phyloP scores from a whole-genome alignment of 352 stramenopile genomes.

The Globisporangium mamillatum region DNA sequence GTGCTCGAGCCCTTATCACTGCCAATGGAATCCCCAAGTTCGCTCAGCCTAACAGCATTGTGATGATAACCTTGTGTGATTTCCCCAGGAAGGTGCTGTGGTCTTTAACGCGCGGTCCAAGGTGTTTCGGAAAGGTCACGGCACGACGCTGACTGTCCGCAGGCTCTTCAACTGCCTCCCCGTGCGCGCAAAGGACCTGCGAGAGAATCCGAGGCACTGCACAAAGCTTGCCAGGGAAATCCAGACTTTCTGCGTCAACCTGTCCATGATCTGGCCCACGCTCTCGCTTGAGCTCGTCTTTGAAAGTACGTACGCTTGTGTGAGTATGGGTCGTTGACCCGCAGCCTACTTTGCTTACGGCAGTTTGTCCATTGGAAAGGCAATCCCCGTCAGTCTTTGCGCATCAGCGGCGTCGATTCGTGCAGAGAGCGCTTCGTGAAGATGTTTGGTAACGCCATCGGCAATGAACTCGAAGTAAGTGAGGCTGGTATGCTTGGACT shows the following conservation, averaged over 20 bases:
- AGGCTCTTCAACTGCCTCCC: conserved; percentile 66
- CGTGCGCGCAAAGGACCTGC: conserved; percentile 45
- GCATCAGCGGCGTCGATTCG: conserved; percentile 11
- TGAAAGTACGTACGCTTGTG: conserved; percentile 24
- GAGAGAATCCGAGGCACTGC: conserved; percentile 31
- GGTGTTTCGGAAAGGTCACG: conserved; percentile 30
- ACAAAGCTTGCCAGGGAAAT: conserved; percentile 37
- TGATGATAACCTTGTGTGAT: background rate
- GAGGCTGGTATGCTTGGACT: background rate
- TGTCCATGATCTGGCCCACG: conserved; percentile 75
- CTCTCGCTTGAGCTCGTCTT: conserved; percentile 57
- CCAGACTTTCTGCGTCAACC: conserved; percentile 42
- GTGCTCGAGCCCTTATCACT: background rate
- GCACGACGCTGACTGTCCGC: conserved; percentile 46
- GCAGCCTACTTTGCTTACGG: background rate
- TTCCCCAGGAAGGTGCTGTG: conserved; percentile 42
- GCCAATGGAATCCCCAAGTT: background rate
- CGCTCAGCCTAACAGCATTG: background rate
- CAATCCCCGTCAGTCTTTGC: conserved; percentile 11
- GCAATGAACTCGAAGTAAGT: conserved; percentile 38
- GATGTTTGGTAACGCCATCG: conserved; percentile 43
- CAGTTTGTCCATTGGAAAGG: conserved; percentile 1
- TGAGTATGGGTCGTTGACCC: background rate
- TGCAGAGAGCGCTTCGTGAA: conserved; percentile 37
- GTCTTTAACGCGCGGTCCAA: conserved; percentile 56